These are phyloP conservation scores for Cercophora newfieldiana DNA, from an alignment of 495 filamentous ascomycete species.

Conservation along the genomic window DNA sequence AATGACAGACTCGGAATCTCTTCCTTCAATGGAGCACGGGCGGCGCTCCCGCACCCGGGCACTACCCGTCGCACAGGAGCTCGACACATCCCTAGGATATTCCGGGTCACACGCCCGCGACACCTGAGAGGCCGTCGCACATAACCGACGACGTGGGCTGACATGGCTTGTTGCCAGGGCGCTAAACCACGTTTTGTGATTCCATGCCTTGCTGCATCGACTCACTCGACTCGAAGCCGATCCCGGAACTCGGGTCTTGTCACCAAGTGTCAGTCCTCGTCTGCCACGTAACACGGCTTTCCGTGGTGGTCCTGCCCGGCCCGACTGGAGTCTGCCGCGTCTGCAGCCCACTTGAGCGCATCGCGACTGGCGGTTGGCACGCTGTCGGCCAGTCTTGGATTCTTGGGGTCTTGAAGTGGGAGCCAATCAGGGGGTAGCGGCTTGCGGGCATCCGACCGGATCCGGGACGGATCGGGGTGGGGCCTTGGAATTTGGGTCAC, in stretches of 20 bases:
- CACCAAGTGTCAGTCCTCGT: not conserved
- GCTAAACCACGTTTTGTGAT: conserved; percentile 4
- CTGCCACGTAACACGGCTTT: not conserved
- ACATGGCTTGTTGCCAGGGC: not conserved
- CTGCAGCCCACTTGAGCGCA: not conserved
- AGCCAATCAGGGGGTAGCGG: not conserved
- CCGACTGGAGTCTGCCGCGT: not conserved
- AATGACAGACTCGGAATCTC: not conserved
- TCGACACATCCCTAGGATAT: not conserved
- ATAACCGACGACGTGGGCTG: not conserved
- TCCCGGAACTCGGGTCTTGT: not conserved
- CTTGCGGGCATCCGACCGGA: not conserved
- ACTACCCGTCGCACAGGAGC: not conserved
- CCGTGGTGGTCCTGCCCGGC: not conserved
- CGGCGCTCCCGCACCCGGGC: not conserved
- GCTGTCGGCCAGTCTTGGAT: not conserved
- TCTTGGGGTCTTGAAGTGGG: not conserved
- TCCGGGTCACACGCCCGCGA: not conserved
- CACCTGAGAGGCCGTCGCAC: not conserved
- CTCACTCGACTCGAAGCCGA: not conserved
- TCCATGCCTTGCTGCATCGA: not conserved
- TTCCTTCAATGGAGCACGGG: not conserved
- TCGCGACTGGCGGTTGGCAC: not conserved
- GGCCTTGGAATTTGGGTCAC: not conserved
- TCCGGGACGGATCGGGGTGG: not conserved